Conservation (phyloP, 78 protist species). For the Paratrimastix pyriformis region DNA sequence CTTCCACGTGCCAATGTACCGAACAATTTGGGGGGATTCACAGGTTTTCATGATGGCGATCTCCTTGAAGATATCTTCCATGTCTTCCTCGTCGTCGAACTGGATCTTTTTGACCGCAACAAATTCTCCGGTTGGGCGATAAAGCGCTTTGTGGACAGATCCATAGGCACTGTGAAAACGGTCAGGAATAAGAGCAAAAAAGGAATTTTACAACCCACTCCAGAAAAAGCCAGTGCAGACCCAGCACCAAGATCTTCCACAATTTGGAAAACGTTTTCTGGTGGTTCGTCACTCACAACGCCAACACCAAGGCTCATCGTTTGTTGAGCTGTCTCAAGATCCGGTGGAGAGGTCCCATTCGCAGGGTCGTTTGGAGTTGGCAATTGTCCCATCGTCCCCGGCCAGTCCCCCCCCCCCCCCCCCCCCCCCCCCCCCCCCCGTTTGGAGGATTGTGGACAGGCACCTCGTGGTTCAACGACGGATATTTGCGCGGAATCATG, state of each 20-base stretch:
- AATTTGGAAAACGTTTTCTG: neutral
- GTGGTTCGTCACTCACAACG: neutral
- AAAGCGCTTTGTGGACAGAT: neutral
- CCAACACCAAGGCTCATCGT: too few relatives aligned
- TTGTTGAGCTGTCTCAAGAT: neutral
- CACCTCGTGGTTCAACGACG: too few relatives aligned
- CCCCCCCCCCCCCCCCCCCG: too few relatives aligned
- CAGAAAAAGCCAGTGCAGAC: neutral
- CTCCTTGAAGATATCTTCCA: slow-evolving; percentile 1
- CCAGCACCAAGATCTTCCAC: slow-evolving; percentile 1
- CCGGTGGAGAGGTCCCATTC: neutral
- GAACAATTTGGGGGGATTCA: neutral
- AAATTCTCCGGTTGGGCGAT: neutral
- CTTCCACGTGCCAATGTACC: slow-evolving; percentile 4
- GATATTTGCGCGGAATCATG: too few relatives aligned
- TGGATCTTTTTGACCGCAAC: slow-evolving; percentile 1
- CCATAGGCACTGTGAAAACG: slow-evolving; percentile 4
- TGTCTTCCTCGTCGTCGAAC: slow-evolving; percentile 1
- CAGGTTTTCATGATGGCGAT: neutral
- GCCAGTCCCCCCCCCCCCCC: too few relatives aligned
- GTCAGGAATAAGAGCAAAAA: neutral
- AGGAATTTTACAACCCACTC: neutral
- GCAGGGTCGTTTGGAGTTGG: too few relatives aligned
- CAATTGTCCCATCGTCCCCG: too few relatives aligned
- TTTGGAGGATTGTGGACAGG: too few relatives aligned